Percentiles rank a stretch among this genome's conserved stretches.
phyloP scores from a whole-genome alignment of 768 basidiomycete species.

The Lactarius vividus region DNA sequence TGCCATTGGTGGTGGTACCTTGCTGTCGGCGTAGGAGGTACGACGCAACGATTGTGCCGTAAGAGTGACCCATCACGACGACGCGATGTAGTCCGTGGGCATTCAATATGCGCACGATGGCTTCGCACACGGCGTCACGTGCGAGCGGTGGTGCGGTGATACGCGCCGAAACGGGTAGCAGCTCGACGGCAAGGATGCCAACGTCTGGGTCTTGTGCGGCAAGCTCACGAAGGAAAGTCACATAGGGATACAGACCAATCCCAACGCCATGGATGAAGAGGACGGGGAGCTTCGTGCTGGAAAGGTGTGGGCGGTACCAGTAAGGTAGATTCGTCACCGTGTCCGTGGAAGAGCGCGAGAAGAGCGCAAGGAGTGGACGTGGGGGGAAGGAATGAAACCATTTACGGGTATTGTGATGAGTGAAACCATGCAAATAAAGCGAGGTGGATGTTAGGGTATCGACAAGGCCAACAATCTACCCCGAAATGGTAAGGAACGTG shows the following conservation, averaged over 20 bases:
- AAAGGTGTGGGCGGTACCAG: slow-evolving; percentile 51
- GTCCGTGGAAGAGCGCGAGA: slow-evolving; percentile 42
- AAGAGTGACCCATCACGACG: slow-evolving; percentile 57
- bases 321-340: slow-evolving; percentile 37
- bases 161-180: slow-evolving; percentile 57
- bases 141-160: slow-evolving; percentile 54
- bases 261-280: slow-evolving; percentile 73
- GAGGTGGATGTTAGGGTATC: slow-evolving; percentile 45
- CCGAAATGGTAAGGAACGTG: background rate
- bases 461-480: slow-evolving; percentile 51
- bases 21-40: slow-evolving; percentile 46
- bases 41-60: slow-evolving; percentile 56
- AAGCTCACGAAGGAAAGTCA: slow-evolving; percentile 49
- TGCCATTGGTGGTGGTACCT: background rate
- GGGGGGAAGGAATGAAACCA: slow-evolving; percentile 51
- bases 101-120: slow-evolving; percentile 46
- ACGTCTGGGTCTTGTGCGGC: slow-evolving; percentile 44
- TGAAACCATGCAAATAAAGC: slow-evolving; percentile 48
- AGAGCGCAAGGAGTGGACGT: slow-evolving; percentile 42
- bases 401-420: slow-evolving; percentile 44
- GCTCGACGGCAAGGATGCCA: slow-evolving; percentile 58
- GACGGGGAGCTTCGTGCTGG: slow-evolving; percentile 47
- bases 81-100: slow-evolving; percentile 40
- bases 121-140: slow-evolving; percentile 40
- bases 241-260: slow-evolving; percentile 60